A percentile compares a stretch with the other conserved stretches of the same genome.
Evolutionary conservation across 2,329 filamentous ascomycete species (phyloP).

Genomic region (Phialophora chinensis): DNA sequence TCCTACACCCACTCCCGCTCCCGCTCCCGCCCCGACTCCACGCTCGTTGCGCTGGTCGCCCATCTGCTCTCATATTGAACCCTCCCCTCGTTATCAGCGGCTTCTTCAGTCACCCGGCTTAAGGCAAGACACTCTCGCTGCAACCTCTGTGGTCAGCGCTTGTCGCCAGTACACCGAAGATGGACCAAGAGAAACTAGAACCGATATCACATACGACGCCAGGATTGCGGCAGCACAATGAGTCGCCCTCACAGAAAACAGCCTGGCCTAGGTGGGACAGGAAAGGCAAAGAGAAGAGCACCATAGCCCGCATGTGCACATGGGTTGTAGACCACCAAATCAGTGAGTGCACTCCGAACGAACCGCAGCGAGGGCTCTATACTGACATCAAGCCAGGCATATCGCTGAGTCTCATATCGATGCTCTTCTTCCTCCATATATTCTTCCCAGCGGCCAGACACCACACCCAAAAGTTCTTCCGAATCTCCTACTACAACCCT

Average conservation of each 20-base stretch:
- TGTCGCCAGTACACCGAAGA: constrained; percentile 1
- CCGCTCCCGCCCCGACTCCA: constrained; percentile 2
- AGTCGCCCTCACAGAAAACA: constrained; percentile 39
- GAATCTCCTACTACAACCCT: constrained; percentile 80
- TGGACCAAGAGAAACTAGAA: constrained; percentile 36
- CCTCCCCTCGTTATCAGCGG: constrained; percentile 13
- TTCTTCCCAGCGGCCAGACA: constrained; percentile 79
- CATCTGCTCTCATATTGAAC: constrained; percentile 9
- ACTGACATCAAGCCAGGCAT: constrained; percentile 63
- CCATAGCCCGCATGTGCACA: constrained; percentile 35
- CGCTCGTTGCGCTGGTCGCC: constrained; percentile 35
- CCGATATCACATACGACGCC: neutral
- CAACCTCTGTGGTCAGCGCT: constrained; percentile 7
- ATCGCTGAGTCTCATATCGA: constrained; percentile 81
- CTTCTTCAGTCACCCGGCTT: constrained; percentile 5
- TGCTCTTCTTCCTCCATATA: constrained; percentile 80
- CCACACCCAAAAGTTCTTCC: constrained; percentile 86
- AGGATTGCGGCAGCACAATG: constrained; percentile 34
- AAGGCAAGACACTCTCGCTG: neutral
- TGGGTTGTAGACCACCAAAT: constrained; percentile 42
- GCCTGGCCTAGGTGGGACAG: constrained; percentile 39
- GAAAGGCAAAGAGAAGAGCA: constrained; percentile 40
- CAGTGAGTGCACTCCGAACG: constrained; percentile 31
- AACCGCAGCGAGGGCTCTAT: neutral
- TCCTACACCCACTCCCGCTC: neutral